Evolutionary conservation across 768 basidiomycete genomes (phyloP), one percentile per base, ranked within the genome.

Genomic region (Pleurotus sapidus): DNA sequence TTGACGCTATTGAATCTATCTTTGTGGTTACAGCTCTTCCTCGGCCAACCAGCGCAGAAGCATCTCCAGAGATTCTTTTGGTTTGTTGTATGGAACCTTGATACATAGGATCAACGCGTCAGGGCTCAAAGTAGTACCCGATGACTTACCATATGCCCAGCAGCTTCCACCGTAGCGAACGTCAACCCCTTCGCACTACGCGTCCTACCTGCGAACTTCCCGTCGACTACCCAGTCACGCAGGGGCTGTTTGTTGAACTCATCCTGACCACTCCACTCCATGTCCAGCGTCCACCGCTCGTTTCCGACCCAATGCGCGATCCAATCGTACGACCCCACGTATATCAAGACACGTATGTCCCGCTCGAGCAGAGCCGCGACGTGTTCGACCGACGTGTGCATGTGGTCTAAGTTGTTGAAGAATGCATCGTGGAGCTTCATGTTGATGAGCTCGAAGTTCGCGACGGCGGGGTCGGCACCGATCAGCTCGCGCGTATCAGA

Each of bases 141-240:
- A 40, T 12, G 18, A 72, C 77, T 61, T 63, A 83, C 81, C 82
- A 84, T 88, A 72, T 91, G 89, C 15, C 89, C 89, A 30, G 88
- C 90, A 3, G 79, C 86, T 46, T 78, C 69, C 34, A 89, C 71
- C 0, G 83, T 88, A 14, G 79, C 82, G 65, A 85, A 88, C 37
- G 86, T 88, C 57, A 93, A 70, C 14, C 79, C 78, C 5, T 77
- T 79, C 18, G 66, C 68, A 43, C 66, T 69, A 59, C 76, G 69
- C 39, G 70, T 72, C 57, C 63, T 65, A 45, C 69, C 84, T 63
- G 60, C 60, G 65, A 70, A 60, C 72, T 70, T 59, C 67, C 84
- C 74, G 49, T 82, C 76, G 0, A 87, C 73, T 5, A 67, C 62
- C 91, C 91, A 93, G 34, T 83, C 80, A 54, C 78, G 71, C 67